Conservation (phyloP, 352 stramenopile species). For the Pythium volutum region DNA sequence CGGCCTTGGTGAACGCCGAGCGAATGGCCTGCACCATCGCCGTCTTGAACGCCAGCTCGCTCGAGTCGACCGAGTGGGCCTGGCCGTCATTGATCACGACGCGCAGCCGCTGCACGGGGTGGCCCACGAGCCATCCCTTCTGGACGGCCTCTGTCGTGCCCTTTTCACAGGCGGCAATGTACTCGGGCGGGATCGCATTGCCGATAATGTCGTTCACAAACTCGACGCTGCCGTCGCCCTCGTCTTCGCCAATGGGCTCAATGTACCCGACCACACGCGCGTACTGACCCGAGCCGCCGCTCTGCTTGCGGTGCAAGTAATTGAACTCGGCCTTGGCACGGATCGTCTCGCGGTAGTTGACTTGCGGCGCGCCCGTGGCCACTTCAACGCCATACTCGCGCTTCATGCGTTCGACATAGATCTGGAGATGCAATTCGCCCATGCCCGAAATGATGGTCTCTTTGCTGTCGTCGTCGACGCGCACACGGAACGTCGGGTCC, state of each 20-base stretch:
- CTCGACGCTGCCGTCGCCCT: slow-evolving; percentile 82
- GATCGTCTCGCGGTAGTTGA: slow-evolving; percentile 91
- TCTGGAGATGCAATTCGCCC: slow-evolving; percentile 94
- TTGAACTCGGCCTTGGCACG: slow-evolving; percentile 93
- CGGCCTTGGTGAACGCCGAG: slow-evolving; percentile 48
- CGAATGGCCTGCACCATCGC: slow-evolving; percentile 54
- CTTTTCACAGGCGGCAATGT: slow-evolving; percentile 64
- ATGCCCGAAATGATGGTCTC: slow-evolving; percentile 98
- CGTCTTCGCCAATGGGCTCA: slow-evolving; percentile 59
- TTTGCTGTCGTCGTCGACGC: slow-evolving; percentile 94
- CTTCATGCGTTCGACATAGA: slow-evolving; percentile 89
- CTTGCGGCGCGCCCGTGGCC: slow-evolving; percentile 84
- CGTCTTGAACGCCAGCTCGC: slow-evolving; percentile 59
- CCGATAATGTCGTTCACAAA: slow-evolving; percentile 98
- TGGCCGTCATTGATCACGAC: slow-evolving; percentile 55
- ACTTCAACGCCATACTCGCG: slow-evolving; percentile 87
- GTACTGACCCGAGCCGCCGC: slow-evolving; percentile 70
- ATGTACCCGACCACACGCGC: slow-evolving; percentile 51
- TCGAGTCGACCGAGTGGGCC: slow-evolving; percentile 63
- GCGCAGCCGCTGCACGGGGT: slow-evolving; percentile 56
- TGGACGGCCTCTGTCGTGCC: slow-evolving; percentile 46
- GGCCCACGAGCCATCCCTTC: slow-evolving; percentile 60
- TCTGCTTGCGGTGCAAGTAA: slow-evolving; percentile 99
- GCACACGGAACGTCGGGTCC: slow-evolving; percentile 97
- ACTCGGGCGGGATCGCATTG: slow-evolving; percentile 84